Conservation (phyloP, 805 yeast species). For the Lachancea dasiensis region DNA sequence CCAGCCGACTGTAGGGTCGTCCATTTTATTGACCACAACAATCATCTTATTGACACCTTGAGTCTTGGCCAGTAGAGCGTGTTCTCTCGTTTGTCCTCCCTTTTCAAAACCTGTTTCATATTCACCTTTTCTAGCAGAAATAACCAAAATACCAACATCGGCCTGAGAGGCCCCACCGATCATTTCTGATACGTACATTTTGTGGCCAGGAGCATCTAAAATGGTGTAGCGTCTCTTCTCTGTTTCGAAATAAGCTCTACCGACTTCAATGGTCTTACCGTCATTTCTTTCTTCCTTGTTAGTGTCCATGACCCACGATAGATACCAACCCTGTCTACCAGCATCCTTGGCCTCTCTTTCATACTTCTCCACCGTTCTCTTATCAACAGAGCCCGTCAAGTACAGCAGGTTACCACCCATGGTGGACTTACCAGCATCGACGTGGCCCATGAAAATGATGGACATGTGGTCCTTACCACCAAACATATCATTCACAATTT, state of each 20-base stretch:
- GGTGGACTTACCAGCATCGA: constrained; percentile 98
- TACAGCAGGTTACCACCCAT: constrained; percentile 97
- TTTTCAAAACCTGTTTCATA: constrained; percentile 98
- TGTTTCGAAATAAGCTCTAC: constrained; percentile 95
- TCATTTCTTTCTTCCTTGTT: constrained; percentile 98
- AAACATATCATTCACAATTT: constrained; percentile 83
- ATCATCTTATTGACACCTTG: constrained; percentile 94
- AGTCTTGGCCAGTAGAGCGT: constrained; percentile 93
- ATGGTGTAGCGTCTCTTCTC: constrained; percentile 97
- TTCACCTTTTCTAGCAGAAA: constrained; percentile 98
- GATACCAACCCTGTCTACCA: constrained; percentile 99
- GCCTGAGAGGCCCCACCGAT: constrained; percentile 99
- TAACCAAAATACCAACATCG: constrained; percentile 94
- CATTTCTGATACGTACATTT: constrained; percentile 98
- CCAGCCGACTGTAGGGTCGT: constrained; percentile 96
- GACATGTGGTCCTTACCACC: constrained; percentile 98
- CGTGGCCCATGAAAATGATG: constrained; percentile 98
- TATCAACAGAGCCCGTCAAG: constrained; percentile 95
- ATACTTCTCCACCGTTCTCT: constrained; percentile 96
- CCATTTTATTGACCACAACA: constrained; percentile 97
- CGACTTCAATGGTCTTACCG: constrained; percentile 99
- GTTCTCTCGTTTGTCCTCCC: constrained; percentile 99
- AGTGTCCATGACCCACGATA: constrained; percentile 99
- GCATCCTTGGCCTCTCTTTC: constrained; percentile 99
- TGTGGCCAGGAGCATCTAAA: constrained; percentile 99